These are phyloP conservation scores for Marsdenia floribunda DNA, from an alignment of 257 asterid species.

Conservation along the genomic window DNA sequence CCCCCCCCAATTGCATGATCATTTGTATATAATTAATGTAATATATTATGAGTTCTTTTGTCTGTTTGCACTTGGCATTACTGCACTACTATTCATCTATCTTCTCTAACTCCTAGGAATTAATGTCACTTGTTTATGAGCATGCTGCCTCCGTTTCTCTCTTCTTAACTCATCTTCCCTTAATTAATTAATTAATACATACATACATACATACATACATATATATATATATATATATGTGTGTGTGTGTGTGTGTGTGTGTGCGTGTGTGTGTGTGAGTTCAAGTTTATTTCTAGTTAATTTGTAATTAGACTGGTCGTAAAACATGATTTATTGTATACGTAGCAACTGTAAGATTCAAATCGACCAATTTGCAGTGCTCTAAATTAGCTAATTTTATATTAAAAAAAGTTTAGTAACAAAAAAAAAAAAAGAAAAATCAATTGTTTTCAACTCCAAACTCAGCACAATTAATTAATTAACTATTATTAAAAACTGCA, in stretches of 20 bases:
- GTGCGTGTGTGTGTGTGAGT: too few relatives aligned
- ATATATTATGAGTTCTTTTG: slow-evolving; percentile 28
- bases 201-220: too few relatives aligned
- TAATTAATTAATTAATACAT: too few relatives aligned
- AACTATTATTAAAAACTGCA: not conserved
- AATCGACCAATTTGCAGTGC: too few relatives aligned
- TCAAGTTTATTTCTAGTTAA: too few relatives aligned
- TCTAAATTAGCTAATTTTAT: too few relatives aligned
- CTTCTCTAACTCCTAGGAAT: slow-evolving; percentile 29
- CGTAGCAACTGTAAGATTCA: too few relatives aligned
- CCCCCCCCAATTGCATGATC: slow-evolving; percentile 1
- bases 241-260: too few relatives aligned
- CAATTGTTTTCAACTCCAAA: not conserved
- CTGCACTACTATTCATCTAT: slow-evolving; percentile 21
- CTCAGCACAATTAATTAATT: slow-evolving; percentile 3
- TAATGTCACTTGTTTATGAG: not conserved
- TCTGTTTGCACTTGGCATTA: slow-evolving; percentile 38
- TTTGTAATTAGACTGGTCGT: too few relatives aligned
- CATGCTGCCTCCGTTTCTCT: not conserved
- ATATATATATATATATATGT: too few relatives aligned
- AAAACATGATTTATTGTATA: too few relatives aligned
- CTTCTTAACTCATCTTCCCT: not conserved
- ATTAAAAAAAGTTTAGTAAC: not conserved
- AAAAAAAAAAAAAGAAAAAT: not conserved
- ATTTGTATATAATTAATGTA: not conserved